Base-by-base conservation (phyloP, 2,329 filamentous ascomycete genomes). In the Pseudogymnoascus sp. region DNA sequence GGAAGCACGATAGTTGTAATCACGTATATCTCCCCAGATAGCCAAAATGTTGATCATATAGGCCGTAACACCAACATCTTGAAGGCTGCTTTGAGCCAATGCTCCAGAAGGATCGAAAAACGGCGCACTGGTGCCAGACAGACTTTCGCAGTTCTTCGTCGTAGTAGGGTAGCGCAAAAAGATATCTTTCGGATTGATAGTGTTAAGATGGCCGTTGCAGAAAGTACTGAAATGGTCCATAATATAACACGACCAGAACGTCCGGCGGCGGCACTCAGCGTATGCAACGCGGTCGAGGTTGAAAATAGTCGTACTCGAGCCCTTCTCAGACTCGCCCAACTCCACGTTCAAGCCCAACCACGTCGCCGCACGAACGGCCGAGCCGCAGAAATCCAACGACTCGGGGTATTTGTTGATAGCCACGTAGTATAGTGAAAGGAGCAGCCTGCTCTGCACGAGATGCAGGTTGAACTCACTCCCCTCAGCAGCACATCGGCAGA, bases 221-320 rank as follows among this genome's bases (percentile, higher is more conserved):
- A 85, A 80, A 12, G 82, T 82, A 59, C 83, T 85, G 65, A 87
- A 82, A 59, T 86, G 82, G 74, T 91, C 89, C 72, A 89, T 80
- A 68, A 90, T 76, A 67, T 87, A 89, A 61, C 84, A 81, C 28
- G 85, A 83, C 88, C 88, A 92, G 69, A 90, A 87, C 0, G 87
- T 90, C 63, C 89, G 80, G 66, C 88, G 80, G 65, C 84, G 81
- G 68, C 86, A 87, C 73, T 92, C 89, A 23, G 82, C 80, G 67
- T 86, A 82, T 31, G 82, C 83, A 60, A 75, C 74, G 63, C 78
- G 79, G 67, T 80, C 82, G 66, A 89, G 77, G 18, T 79, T 82
- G 69, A 84, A 86, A 12, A 75, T 66, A 14, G 65, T 65, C 2
- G 69, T 74, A 60, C 81, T 80, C 1, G 75, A 73, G 4, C 75